A percentile compares a stretch with the other conserved stretches of the same genome.
Conservation (phyloP, 768 basidiomycete genomes). For the Cyclocybe aegerita region DNA sequence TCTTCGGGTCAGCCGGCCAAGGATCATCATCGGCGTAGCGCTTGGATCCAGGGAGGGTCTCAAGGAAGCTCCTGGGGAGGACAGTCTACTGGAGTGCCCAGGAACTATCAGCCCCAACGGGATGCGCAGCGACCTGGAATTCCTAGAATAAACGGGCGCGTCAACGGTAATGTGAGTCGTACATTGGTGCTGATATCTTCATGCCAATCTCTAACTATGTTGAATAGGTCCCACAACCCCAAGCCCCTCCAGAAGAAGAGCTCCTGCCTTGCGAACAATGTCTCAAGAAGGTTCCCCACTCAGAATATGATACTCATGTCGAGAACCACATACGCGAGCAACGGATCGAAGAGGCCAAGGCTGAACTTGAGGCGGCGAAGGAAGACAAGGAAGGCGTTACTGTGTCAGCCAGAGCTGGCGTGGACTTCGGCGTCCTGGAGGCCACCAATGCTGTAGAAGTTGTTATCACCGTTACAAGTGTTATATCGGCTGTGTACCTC, state of each 20-base stretch:
- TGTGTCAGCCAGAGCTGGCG: constrained; percentile 36
- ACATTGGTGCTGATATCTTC: too few relatives aligned
- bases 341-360: constrained; percentile 25
- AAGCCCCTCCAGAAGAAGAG: constrained; percentile 5
- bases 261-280: constrained; percentile 23
- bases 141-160: too few relatives aligned
- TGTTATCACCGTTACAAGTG: constrained; percentile 24
- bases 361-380: constrained; percentile 39
- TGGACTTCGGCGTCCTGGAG: constrained; percentile 50
- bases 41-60: too few relatives aligned
- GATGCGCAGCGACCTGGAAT: too few relatives aligned
- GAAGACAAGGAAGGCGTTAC: constrained; percentile 46
- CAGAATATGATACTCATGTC: constrained; percentile 25
- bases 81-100: too few relatives aligned
- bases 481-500: constrained; percentile 18
- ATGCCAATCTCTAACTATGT: background rate
- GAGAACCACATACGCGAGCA: constrained; percentile 28
- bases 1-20: too few relatives aligned
- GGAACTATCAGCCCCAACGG: too few relatives aligned
- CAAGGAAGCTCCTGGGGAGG: too few relatives aligned
- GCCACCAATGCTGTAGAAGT: constrained; percentile 26
- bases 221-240: background rate
- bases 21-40: too few relatives aligned
- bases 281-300: constrained; percentile 17
- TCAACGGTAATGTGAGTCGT: too few relatives aligned